Percentiles rank a stretch among this genome's conserved stretches.
These are phyloP conservation scores for Fomitopsis pinicola DNA, from an alignment of 1,284 basidiomycete genomes.

Conservation along the genomic window DNA sequence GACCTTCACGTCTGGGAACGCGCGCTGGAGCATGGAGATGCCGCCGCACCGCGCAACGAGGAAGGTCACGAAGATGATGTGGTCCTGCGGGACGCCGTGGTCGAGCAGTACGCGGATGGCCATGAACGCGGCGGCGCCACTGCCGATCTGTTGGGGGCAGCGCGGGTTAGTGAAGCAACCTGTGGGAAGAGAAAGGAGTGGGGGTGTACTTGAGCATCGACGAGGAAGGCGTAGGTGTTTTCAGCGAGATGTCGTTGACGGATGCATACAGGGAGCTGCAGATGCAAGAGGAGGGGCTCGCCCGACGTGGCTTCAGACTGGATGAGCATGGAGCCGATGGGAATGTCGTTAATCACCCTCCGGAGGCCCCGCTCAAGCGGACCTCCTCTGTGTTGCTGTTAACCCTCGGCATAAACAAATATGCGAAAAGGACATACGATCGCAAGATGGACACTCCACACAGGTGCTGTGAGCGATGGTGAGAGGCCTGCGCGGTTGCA, in stretches of 20 bases:
- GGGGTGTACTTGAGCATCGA: slow-evolving; percentile 79
- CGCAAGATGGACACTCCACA: slow-evolving; percentile 85
- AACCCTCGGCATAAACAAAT: background rate
- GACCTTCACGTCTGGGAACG: slow-evolving; percentile 81
- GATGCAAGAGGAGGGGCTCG: slow-evolving; percentile 86
- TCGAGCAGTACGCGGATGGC: slow-evolving; percentile 93
- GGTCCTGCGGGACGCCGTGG: slow-evolving; percentile 84
- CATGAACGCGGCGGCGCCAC: slow-evolving; percentile 94
- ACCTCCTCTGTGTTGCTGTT: slow-evolving; percentile 56
- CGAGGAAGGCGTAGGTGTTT: slow-evolving; percentile 81
- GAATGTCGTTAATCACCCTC: slow-evolving; percentile 83
- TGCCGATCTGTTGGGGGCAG: slow-evolving; percentile 67
- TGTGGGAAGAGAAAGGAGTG: background rate
- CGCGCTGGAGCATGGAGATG: slow-evolving; percentile 69
- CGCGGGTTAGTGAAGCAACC: background rate
- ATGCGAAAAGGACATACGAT: slow-evolving; percentile 47
- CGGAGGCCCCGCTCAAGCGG: slow-evolving; percentile 89
- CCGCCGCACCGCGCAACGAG: slow-evolving; percentile 83
- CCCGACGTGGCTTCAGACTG: slow-evolving; percentile 84
- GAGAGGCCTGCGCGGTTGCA: background rate
- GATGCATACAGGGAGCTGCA: slow-evolving; percentile 72
- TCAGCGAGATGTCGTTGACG: slow-evolving; percentile 61
- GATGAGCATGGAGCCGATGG: slow-evolving; percentile 87
- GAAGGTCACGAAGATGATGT: slow-evolving; percentile 86
- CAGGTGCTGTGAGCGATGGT: slow-evolving; percentile 40